These are phyloP conservation scores for Mycena rosella DNA, from an alignment of 768 basidiomycete species.

Conservation along the genomic window DNA sequence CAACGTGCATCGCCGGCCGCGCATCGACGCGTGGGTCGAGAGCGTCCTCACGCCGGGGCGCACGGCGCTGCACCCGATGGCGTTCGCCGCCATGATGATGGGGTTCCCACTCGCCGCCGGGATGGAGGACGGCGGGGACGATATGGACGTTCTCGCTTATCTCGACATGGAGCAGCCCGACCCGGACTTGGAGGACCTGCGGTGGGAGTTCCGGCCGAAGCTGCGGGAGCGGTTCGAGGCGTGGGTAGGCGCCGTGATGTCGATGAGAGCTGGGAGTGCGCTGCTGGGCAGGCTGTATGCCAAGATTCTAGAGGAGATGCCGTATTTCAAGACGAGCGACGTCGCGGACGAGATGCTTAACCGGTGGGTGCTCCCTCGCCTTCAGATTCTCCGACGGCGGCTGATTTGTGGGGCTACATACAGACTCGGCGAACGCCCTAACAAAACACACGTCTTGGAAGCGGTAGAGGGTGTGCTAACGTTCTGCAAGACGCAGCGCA, in stretches of 20 bases:
- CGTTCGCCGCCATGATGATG: constrained; percentile 77
- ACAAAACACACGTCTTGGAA: constrained; percentile 64
- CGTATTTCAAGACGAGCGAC: constrained; percentile 65
- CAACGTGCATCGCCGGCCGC: constrained; percentile 56
- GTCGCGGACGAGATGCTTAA: constrained; percentile 67
- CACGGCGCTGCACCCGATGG: constrained; percentile 61
- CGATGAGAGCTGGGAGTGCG: constrained; percentile 53
- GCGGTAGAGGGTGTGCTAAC: constrained; percentile 61
- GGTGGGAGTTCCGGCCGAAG: constrained; percentile 71
- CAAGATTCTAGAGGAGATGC: constrained; percentile 66
- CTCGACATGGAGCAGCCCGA: constrained; percentile 66
- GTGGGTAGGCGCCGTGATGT: constrained; percentile 60
- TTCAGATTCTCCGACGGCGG: neutral
- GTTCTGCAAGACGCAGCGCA: constrained; percentile 66
- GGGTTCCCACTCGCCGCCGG: constrained; percentile 59
- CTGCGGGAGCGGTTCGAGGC: constrained; percentile 69
- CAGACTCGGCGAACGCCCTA: constrained; percentile 68
- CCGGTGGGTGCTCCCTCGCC: constrained; percentile 53
- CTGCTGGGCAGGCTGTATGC: constrained; percentile 57
- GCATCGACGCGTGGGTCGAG: constrained; percentile 67
- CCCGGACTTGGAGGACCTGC: constrained; percentile 69
- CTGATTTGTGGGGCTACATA: constrained; percentile 5
- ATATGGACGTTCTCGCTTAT: constrained; percentile 63
- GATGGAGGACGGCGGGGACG: constrained; percentile 49
- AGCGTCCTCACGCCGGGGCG: constrained; percentile 55